Evolutionary conservation across 176 grass and related monocot genomes (phyloP), one percentile per base, ranked within the genome.

Genomic region (Panicum miliaceum): DNA sequence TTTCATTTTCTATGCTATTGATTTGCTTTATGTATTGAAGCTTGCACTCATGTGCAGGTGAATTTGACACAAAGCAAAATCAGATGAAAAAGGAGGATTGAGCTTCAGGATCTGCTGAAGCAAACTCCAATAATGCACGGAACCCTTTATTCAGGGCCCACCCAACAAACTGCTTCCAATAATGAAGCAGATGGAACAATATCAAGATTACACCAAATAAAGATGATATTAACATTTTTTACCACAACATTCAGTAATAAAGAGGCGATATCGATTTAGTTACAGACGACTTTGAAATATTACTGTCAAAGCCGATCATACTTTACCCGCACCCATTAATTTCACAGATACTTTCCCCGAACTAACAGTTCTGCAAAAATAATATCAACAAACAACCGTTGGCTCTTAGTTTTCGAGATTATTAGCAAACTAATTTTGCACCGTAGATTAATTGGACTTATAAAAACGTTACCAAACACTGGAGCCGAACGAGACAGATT

Each of bases 1-100:
- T 66, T 56, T 5, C 15, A 18, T 27, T 40, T 68, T 14, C 14
- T 77, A 50, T 32, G 6, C 78, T 76, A 40, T 63, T 82, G 6
- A 38, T 12, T 45, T 69, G 27, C 72, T 77, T 71, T 83, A 52
- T 83, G 41, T 76, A 82, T 88, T 88, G 72, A 83, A 70, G 79
- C 86, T 77, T 88, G 86, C 86, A 88, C 80, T 88, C 71, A 45
- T 88, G 80, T 88, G 86, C 80, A 88, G 86, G 86, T 88, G 64
- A 88, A 77, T 71, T 83, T 88, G 86, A 78, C 23, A 77, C 79
- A 82, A 82, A 54, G 80, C 73, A 83, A 82, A 88, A 63, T 76
- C 52, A 83, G 79, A 82, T 88, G 79, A 70, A 88, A 88, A 82
- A 53, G 64, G 73, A 71, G 64, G 64, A 52, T 52, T 82, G 86